phyloP scores from a whole-genome alignment of 202 grass and related monocot species.

The Elaeis oleifera region DNA sequence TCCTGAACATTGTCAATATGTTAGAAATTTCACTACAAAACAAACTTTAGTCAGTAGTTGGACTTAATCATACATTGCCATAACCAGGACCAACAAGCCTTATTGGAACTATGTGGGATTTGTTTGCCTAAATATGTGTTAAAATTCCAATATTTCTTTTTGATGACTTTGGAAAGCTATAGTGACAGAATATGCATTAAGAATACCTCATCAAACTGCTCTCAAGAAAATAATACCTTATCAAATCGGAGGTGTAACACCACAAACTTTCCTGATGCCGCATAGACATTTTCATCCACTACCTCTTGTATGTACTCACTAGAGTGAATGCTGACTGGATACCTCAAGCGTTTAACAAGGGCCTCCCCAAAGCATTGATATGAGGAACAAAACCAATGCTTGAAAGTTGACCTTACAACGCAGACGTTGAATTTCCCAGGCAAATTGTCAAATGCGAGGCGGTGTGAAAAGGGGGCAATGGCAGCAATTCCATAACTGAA shows the following conservation, averaged over 20 bases:
- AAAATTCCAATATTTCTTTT: no score
- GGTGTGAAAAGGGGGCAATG: slow-evolving; percentile 88
- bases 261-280: slow-evolving; percentile 46
- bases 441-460: slow-evolving; percentile 72
- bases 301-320: slow-evolving; percentile 28
- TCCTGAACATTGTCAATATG: slow-evolving; percentile 39
- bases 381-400: slow-evolving; percentile 62
- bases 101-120: background rate
- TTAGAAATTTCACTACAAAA: slow-evolving; percentile 3
- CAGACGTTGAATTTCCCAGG: slow-evolving; percentile 56
- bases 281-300: slow-evolving; percentile 22
- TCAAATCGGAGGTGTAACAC: slow-evolving; percentile 94
- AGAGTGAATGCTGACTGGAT: slow-evolving; percentile 23
- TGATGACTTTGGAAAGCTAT: no score
- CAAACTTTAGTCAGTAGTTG: no score
- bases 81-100: no score
- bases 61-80: no score
- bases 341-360: slow-evolving; percentile 60
- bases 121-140: no score
- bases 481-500: slow-evolving; percentile 86
- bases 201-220: no score
- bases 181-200: no score
- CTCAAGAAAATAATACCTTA: slow-evolving; percentile 38
- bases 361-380: slow-evolving; percentile 53
- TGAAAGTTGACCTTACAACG: slow-evolving; percentile 88